Evolutionary conservation across 2,329 filamentous ascomycete genomes (phyloP).

Genomic region (Pseudogymnoascus sp.): DNA sequence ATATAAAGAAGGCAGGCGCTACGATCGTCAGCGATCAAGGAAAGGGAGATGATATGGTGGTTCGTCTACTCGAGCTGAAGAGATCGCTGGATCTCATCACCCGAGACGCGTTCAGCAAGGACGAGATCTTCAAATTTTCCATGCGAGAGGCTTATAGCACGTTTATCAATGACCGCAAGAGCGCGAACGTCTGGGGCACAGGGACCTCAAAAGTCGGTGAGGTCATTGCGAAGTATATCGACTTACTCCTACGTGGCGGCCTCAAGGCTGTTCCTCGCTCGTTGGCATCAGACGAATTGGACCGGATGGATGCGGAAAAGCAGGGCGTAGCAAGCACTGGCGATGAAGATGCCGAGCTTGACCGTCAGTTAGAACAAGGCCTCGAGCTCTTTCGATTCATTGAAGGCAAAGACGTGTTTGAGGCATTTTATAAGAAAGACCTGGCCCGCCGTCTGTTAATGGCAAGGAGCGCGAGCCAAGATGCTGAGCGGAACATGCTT

Average conservation of each 20-base stretch:
- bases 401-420: constrained; percentile 93
- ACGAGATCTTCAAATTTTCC: constrained; percentile 69
- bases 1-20: constrained; percentile 69
- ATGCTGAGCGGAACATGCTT: constrained; percentile 42
- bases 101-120: constrained; percentile 65
- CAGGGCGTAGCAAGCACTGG: constrained; percentile 59
- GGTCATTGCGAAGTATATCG: constrained; percentile 97
- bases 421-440: constrained; percentile 98
- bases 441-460: constrained; percentile 83
- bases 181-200: constrained; percentile 64
- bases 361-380: constrained; percentile 84
- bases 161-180: constrained; percentile 86
- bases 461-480: constrained; percentile 85
- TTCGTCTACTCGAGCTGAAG: constrained; percentile 74
- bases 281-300: constrained; percentile 55
- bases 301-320: constrained; percentile 50
- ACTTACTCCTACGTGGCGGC: constrained; percentile 78
- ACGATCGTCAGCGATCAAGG: constrained; percentile 73
- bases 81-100: constrained; percentile 70
- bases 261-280: constrained; percentile 72
- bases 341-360: constrained; percentile 87
- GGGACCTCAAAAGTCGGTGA: constrained; percentile 92
- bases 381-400: constrained; percentile 95
- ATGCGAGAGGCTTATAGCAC: constrained; percentile 78
- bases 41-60: constrained; percentile 76